Evolutionary conservation across 345 rosid species (phyloP).

Genomic region (Ceriops zippeliana): DNA sequence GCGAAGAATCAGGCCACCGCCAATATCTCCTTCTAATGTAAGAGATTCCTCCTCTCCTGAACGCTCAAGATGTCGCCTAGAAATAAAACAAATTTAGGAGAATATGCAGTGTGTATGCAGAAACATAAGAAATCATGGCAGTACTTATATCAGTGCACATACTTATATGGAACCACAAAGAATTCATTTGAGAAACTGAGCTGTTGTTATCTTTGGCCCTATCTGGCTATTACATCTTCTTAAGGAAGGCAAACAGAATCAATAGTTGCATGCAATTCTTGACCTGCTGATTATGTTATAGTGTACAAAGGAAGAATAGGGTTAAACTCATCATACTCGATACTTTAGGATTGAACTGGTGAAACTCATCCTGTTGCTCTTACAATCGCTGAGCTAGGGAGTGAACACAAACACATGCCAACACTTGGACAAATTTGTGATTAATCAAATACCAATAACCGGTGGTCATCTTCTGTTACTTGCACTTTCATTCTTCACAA

Average conservation of each 20-base stretch:
- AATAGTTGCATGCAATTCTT: too few species aligned
- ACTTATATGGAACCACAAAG: not conserved
- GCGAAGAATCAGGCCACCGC: conserved; percentile 73
- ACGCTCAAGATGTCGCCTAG: conserved; percentile 71
- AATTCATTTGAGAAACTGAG: not conserved
- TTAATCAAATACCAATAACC: too few species aligned
- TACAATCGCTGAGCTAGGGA: too few species aligned
- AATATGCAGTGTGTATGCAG: not conserved
- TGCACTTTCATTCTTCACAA: too few species aligned
- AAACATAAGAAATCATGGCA: not conserved
- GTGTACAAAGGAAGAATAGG: too few species aligned
- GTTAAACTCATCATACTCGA: too few species aligned
- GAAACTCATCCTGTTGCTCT: too few species aligned
- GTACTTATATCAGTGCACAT: not conserved
- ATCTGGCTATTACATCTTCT: not conserved
- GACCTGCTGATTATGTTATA: too few species aligned
- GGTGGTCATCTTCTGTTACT: too few species aligned
- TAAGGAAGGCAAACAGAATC: not conserved
- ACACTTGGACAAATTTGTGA: too few species aligned
- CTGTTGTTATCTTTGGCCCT: not conserved
- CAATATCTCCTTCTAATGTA: conserved; percentile 62
- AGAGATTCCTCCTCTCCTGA: conserved; percentile 75
- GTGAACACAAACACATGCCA: too few species aligned
- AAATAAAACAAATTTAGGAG: conserved; percentile 11
- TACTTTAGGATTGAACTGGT: too few species aligned